These are phyloP conservation scores for Rubroboletus pulcherrimus DNA, from an alignment of 768 basidiomycete genomes.

Conservation along the genomic window DNA sequence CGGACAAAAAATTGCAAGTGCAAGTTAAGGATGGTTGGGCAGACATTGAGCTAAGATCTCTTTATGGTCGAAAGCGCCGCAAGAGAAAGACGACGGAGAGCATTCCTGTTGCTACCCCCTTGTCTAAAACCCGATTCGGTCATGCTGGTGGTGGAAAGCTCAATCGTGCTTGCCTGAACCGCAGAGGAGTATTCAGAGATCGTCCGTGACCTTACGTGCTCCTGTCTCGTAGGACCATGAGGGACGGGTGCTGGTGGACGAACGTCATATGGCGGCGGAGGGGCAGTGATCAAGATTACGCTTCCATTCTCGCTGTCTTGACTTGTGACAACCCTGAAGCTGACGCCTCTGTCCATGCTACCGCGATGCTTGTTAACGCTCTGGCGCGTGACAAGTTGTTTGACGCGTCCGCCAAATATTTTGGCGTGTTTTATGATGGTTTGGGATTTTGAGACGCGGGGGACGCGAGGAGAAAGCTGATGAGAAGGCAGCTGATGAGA, in stretches of 20 bases:
- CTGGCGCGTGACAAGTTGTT: constrained; percentile 22
- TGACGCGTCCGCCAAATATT: constrained; percentile 27
- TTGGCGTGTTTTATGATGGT: constrained; percentile 26
- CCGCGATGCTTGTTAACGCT: constrained; percentile 6
- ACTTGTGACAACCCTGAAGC: constrained; percentile 16
- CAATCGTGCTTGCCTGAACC: constrained; percentile 11
- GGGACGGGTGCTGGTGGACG: constrained; percentile 4
- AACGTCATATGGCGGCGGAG: constrained; percentile 25
- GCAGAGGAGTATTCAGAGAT: constrained; percentile 24
- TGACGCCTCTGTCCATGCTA: constrained; percentile 21
- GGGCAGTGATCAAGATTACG: constrained; percentile 30
- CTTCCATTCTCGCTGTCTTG: constrained; percentile 31
- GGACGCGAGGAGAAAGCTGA: neutral
- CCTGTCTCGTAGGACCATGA: constrained; percentile 2
- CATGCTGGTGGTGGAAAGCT: constrained; percentile 2
- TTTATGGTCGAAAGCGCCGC: constrained; percentile 31
- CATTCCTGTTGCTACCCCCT: constrained; percentile 14
- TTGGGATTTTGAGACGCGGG: constrained; percentile 12
- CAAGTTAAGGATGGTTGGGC: neutral
- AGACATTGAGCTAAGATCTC: constrained; percentile 7
- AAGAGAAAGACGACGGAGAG: constrained; percentile 30
- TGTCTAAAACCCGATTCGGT: constrained; percentile 14
- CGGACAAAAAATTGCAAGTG: constrained; percentile 5
- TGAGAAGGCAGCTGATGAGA: constrained; percentile 6
- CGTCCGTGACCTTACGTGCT: constrained; percentile 15